Percentiles rank a stretch among this genome's conserved stretches.
Evolutionary conservation across 768 basidiomycete species (phyloP).

Genomic region (Hypsizygus marmoreus): DNA sequence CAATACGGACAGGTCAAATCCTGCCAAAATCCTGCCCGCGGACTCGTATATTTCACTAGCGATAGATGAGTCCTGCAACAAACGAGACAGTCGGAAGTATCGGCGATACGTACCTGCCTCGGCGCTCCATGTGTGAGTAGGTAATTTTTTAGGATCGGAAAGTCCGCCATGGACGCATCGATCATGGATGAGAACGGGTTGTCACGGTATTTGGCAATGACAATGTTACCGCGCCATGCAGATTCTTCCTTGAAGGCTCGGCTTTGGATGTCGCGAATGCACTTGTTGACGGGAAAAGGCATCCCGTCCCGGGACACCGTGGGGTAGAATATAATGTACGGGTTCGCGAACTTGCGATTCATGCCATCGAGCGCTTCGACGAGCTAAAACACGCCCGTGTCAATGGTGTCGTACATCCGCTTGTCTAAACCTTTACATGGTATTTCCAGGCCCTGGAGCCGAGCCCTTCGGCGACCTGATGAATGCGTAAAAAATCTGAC

Average conservation of each 20-base stretch:
- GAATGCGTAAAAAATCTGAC: slow-evolving; percentile 5
- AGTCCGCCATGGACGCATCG: slow-evolving; percentile 81
- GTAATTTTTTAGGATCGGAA: slow-evolving; percentile 80
- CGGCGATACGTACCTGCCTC: slow-evolving; percentile 31
- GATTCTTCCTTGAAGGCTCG: slow-evolving; percentile 55
- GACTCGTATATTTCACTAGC: no score
- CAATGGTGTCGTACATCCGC: background rate
- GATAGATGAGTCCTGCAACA: background rate
- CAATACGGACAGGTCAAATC: no score
- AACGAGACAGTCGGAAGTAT: background rate
- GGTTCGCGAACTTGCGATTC: slow-evolving; percentile 75
- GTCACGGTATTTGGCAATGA: slow-evolving; percentile 71
- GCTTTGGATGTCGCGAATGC: slow-evolving; percentile 75
- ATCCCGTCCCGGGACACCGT: slow-evolving; percentile 74
- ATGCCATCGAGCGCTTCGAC: slow-evolving; percentile 79
- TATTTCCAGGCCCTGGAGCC: slow-evolving; percentile 73
- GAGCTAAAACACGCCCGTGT: slow-evolving; percentile 41
- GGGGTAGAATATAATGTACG: slow-evolving; percentile 84
- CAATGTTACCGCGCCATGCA: slow-evolving; percentile 81
- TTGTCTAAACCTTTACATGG: slow-evolving; percentile 44
- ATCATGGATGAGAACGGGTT: slow-evolving; percentile 61
- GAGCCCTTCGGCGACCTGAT: slow-evolving; percentile 68
- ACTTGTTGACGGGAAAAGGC: slow-evolving; percentile 81
- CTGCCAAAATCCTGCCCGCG: no score
- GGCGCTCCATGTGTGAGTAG: slow-evolving; percentile 67